Evolutionary conservation across 495 filamentous ascomycete genomes (phyloP), one percentile per base, ranked within the genome.

Genomic region (Glutinoglossum americanum): DNA sequence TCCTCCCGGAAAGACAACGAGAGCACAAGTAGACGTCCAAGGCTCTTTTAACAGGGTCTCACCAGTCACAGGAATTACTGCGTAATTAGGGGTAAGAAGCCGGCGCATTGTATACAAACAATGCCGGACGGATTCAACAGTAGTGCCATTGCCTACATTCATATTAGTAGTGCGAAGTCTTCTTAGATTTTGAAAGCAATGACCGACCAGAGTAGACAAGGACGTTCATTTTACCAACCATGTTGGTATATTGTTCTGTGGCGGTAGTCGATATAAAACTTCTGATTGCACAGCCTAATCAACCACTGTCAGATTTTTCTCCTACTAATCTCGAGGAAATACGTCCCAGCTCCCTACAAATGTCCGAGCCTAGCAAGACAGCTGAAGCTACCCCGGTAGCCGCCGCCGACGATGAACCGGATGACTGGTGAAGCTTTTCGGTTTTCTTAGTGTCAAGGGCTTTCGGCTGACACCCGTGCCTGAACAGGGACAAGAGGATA

Each of bases 1-100:
- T n/a, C 92, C 92, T 17, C 93, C 93, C 10, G 92, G 92, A 55
- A 98, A 79, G 5, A 98, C 89, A 13, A 98, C 76, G 15, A 95
- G 74, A 1, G 88, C 86, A 63, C 92, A 98, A 0, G 88, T 80
- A 13, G 83, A 72, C 0, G 78, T 78, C 92, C 92, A 98, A 51
- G 92, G 92, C 66, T 98, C 92, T 56, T 92, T 89, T 57, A 94
- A 70, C 47, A 98, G 74, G 62, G 80, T 81, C 1, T 84, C 74
- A 21, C 85, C 81, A 23, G 80, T 83, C 57, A 97, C 77, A 45
- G 87, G 80, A 66, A 85, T 87, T 59, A 98, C 87, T 55, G 90
- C 93, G 68, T 97, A 96, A 68, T 87, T 84, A 41, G 87, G 85
- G 19, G 88, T 87, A n/a, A 97, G 80, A 6, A 97, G 76, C 30